Evolutionary conservation across 495 filamentous ascomycete species (phyloP).

Genomic region (Staphylotrichum tortipilum): DNA sequence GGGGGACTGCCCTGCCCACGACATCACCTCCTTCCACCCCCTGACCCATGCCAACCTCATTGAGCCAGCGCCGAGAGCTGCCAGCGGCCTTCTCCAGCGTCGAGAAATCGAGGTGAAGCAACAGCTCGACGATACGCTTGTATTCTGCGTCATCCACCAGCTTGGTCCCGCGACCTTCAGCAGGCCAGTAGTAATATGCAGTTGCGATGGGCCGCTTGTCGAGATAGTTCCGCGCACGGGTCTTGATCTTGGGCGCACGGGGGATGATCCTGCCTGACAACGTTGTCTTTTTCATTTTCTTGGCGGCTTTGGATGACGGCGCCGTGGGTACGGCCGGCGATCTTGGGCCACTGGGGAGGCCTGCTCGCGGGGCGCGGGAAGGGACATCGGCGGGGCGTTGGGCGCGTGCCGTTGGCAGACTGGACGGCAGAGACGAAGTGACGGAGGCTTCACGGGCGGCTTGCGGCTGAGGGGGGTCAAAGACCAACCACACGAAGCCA

Average conservation of each 20-base stretch:
- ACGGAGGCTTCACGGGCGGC: slow-evolving; percentile 19
- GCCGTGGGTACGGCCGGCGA: slow-evolving; percentile 4
- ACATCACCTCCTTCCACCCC: slow-evolving; percentile 44
- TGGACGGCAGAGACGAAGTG: slow-evolving; percentile 6
- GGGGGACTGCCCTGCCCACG: slow-evolving; percentile 24
- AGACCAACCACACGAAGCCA: slow-evolving; percentile 89
- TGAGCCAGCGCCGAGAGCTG: slow-evolving; percentile 68
- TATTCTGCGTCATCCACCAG: slow-evolving; percentile 66
- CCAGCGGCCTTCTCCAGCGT: slow-evolving; percentile 55
- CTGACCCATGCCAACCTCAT: slow-evolving; percentile 33
- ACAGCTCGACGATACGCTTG: slow-evolving; percentile 62
- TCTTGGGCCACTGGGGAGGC: slow-evolving; percentile 12
- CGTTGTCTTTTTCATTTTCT: slow-evolving; percentile 33
- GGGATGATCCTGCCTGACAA: slow-evolving; percentile 46
- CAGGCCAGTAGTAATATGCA: slow-evolving; percentile 61
- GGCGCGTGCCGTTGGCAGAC: slow-evolving; percentile 28
- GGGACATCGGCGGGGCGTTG: slow-evolving; percentile 16
- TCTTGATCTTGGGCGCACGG: slow-evolving; percentile 50
- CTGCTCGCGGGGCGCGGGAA: slow-evolving; percentile 15
- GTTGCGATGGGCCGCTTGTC: slow-evolving; percentile 37
- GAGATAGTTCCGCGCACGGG: slow-evolving; percentile 32
- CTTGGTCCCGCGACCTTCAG: slow-evolving; percentile 56
- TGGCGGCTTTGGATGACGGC: slow-evolving; percentile 11
- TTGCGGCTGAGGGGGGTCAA: slow-evolving; percentile 39
- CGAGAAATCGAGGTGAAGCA: slow-evolving; percentile 81